Evolutionary conservation across 306 rosid species (phyloP).

Genomic region (Lotus japonicus): DNA sequence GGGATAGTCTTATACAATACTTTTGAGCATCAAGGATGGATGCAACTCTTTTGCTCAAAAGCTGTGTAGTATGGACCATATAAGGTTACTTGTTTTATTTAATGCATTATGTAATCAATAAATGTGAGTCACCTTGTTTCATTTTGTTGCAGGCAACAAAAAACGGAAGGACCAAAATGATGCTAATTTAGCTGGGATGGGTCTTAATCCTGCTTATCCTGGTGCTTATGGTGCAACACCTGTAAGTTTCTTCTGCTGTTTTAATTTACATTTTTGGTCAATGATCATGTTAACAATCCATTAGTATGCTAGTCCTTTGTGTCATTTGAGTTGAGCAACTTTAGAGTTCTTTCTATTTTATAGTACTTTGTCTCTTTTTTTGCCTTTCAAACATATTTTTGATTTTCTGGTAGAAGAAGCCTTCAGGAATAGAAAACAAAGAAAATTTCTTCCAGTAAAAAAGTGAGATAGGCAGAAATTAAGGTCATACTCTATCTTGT

Average conservation of each 20-base stretch:
- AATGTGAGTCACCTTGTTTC: slow-evolving; percentile 2
- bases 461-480: not conserved
- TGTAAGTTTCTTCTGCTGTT: slow-evolving; percentile 40
- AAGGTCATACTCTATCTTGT: not conserved
- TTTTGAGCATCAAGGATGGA: not conserved
- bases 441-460: not conserved
- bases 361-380: not conserved
- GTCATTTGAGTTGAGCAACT: not conserved
- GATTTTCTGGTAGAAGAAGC: slow-evolving; percentile 10
- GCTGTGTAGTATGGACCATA: not conserved
- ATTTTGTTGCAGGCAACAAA: slow-evolving; percentile 56
- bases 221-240: slow-evolving; percentile 78
- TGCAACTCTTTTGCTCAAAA: not conserved
- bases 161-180: slow-evolving; percentile 89
- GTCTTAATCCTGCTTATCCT: slow-evolving; percentile 71
- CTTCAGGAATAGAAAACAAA: not conserved
- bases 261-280: not conserved
- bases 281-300: not conserved
- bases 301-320: not conserved
- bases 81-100: not conserved
- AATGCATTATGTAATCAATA: not conserved
- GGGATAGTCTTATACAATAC: not conserved
- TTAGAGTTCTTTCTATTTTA: not conserved
- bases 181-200: slow-evolving; percentile 78
- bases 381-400: not conserved